Evolutionary conservation across 768 basidiomycete genomes (phyloP).

Genomic region (Asterophora parasitica): DNA sequence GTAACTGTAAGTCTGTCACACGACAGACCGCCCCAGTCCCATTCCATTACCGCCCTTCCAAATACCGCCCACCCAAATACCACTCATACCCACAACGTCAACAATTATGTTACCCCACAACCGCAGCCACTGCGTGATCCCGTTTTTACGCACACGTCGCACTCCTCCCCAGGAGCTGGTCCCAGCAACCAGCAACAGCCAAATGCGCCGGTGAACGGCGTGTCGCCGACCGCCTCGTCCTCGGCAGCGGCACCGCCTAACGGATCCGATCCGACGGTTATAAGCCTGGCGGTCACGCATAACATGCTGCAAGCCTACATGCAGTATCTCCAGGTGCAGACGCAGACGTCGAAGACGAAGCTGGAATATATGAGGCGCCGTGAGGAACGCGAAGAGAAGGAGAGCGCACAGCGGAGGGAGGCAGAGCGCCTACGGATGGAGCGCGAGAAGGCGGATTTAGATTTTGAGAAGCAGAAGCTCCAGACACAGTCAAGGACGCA

Average conservation of each 20-base stretch:
- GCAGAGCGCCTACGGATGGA: constrained; percentile 49
- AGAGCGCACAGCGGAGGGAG: constrained; percentile 46
- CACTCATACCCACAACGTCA: no score
- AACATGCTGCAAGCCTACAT: constrained; percentile 51
- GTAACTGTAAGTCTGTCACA: constrained; percentile 25
- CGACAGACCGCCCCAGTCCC: constrained; percentile 24
- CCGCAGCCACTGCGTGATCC: constrained; percentile 23
- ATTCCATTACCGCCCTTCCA: constrained; percentile 33
- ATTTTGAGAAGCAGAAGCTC: constrained; percentile 45
- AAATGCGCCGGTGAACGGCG: constrained; percentile 6
- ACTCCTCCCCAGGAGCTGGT: constrained; percentile 20
- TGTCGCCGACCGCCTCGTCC: constrained; percentile 15
- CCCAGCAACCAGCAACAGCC: constrained; percentile 13
- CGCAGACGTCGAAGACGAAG: constrained; percentile 65
- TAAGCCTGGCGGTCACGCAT: constrained; percentile 52
- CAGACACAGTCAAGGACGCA: constrained; percentile 58
- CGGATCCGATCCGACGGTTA: constrained; percentile 33
- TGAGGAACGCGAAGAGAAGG: constrained; percentile 67
- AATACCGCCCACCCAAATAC: constrained; percentile 1
- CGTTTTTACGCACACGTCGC: constrained; percentile 18
- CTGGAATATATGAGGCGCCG: constrained; percentile 62
- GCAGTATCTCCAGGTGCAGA: constrained; percentile 62
- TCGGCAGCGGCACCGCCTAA: constrained; percentile 16
- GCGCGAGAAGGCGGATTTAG: constrained; percentile 52
- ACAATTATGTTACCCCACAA: no score